Base-by-base conservation (phyloP, 768 basidiomycete genomes). In the Mrakia blollopis region DNA sequence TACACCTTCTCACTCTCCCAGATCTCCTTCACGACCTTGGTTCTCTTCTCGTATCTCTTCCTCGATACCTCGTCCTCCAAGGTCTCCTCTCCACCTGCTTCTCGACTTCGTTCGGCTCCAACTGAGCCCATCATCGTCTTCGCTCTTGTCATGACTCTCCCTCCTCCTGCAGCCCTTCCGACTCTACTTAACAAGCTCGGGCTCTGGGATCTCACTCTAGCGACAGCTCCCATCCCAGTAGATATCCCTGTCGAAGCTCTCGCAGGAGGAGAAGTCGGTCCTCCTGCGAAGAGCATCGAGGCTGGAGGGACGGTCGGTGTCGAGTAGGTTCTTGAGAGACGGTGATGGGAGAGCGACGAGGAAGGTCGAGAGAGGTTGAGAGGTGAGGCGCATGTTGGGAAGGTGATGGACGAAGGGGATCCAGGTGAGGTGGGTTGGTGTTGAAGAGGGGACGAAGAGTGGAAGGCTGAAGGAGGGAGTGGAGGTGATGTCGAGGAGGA, bases 1-100 rank as follows among this genome's bases (percentile, higher is more conserved):
- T 94, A 94, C 0, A 89, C 87, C 80, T 86, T 88, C 84, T 94
- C 93, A 0, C 92, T 93, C 75, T 91, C 89, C 79, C 88, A 89
- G 79, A 94, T 90, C 81, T 94, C 93, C 62, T 88, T 86, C n/a
- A 93, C 86, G 52, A 94, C 86, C 82, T 89, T 91, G 63, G 87
- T 84, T 69, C 90, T 85, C 82, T 90, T 93, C 57, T 84, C 83
- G 63, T 87, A 85, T 68, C 84, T 84, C 67, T 69, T 88, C 86
- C 80, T 89, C 86, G 18, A 18, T 3, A 47, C 61, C 62, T 67
- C 74, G 21, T 75, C 52, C 65, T 75, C 74, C 18, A 67, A 11
- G 6, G 61, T 52, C 65, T 37, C 62, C 35, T 16, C 35, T 44
- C 6, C 73, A 54, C 16, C 73, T 21, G 35, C 60, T 21, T 39